phyloP scores from a whole-genome alignment of 2,329 filamentous ascomycete genomes.

The Pseudocercospora cruenta region DNA sequence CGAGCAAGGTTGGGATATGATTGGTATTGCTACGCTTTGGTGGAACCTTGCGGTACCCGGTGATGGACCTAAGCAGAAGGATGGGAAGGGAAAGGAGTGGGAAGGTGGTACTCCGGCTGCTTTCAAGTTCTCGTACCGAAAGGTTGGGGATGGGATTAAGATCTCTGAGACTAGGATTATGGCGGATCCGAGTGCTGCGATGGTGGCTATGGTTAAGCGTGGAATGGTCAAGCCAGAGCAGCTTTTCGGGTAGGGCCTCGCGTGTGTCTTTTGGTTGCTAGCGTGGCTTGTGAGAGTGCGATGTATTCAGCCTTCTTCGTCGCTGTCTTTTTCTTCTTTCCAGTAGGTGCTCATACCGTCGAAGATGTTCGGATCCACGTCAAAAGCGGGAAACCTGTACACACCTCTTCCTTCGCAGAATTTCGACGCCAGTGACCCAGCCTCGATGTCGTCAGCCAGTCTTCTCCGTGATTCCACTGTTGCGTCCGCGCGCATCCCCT shows the following conservation, averaged over 20 bases:
- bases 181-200: constrained; percentile 26
- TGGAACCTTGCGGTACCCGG: constrained; percentile 29
- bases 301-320: not conserved
- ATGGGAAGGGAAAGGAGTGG: constrained; percentile 31
- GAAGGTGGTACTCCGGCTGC: constrained; percentile 30
- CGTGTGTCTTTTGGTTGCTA: not conserved
- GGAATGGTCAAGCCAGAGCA: constrained; percentile 32
- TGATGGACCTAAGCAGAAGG: constrained; percentile 23
- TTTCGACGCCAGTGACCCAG: constrained; percentile 17
- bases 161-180: constrained; percentile 25
- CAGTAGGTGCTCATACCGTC: constrained; percentile 33
- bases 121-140: constrained; percentile 33
- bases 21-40: constrained; percentile 29
- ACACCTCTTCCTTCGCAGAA: constrained; percentile 21
- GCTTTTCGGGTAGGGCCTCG: constrained; percentile 9
- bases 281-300: not conserved
- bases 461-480: constrained; percentile 5
- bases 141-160: constrained; percentile 26
- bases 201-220: constrained; percentile 28
- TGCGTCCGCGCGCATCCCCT: not conserved
- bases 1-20: constrained; percentile 33
- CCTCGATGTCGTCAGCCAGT: constrained; percentile 13
- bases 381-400: constrained; percentile 32
- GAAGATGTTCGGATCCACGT: constrained; percentile 36
- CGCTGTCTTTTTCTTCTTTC: constrained; percentile 25